Base-by-base conservation (phyloP, 2,329 filamentous ascomycete genomes). In the Fusarium sp. region DNA sequence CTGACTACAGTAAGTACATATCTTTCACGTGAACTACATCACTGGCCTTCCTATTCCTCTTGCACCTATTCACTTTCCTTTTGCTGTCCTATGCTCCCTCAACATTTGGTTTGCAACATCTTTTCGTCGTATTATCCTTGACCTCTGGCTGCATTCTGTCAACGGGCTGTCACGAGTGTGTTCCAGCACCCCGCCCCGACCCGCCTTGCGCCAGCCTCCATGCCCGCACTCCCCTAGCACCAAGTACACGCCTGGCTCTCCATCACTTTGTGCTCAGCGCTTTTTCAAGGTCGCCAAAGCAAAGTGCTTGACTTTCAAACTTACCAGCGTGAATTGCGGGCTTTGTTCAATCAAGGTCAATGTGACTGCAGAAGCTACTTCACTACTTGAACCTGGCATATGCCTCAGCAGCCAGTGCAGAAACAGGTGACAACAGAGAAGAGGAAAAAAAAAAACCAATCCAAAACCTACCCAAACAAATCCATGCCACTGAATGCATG, bases 141-240 rank as follows among this genome's bases (percentile, higher is more conserved):
- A 58, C 41, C 45, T 59, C 64, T 55, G 64, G 68, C 66, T 70
- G 68, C 68, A 68, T 76, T 74, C 70, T 71, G 65, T 77, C 61
- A 63, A 72, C 73, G 71, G 75, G 75, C 73, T 77, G 78, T 79
- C 78, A 79, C 77, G 78, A 79, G 78, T 68, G 72, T 79, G 73
- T 77, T 78, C 77, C 75, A 78, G 65, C 75, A 79, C 78, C 78
- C 78, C 78, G 78, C 77, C 71, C 76, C 74, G 77, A 79, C 77
- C 77, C 77, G 77, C 78, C 75, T 68, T 66, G 68, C 74, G 69
- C 76, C 75, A 78, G 76, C 77, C 74, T 78, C 70, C 65, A 64
- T 74, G 75, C 54, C 63, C 68, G 64, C 75, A 77, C 73, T 74
- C 71, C 71, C 72, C 72, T 67, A 74, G 65, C 64, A 70, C 74